phyloP scores from a whole-genome alignment of 2,329 filamentous ascomycete genomes.

The Aspergillus ibericus region DNA sequence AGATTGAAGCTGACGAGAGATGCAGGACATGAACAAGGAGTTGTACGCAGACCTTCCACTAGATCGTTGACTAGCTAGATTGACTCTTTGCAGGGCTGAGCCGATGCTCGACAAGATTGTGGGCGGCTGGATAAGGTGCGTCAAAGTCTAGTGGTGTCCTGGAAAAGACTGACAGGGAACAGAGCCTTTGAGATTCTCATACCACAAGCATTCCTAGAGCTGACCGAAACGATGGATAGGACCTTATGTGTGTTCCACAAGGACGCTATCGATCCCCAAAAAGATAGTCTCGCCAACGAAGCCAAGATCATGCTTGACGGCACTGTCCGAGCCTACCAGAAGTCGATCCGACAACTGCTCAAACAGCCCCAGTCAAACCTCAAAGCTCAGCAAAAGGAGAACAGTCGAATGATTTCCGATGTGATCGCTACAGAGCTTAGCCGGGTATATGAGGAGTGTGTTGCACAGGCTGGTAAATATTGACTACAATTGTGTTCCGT shows the following conservation, averaged over 20 bases:
- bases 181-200: neutral
- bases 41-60: slow-evolving; percentile 10
- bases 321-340: neutral
- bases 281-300: neutral
- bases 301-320: neutral
- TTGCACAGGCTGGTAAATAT: neutral
- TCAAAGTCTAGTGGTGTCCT: neutral
- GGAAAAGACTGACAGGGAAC: neutral
- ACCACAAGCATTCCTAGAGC: neutral
- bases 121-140: neutral
- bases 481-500: neutral
- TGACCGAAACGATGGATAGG: neutral
- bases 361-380: neutral
- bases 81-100: slow-evolving; percentile 22
- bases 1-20: neutral
- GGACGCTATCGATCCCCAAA: neutral
- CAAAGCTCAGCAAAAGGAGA: neutral
- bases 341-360: neutral
- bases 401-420: neutral
- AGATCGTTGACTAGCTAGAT: neutral
- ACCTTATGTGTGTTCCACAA: neutral
- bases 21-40: slow-evolving; percentile 34
- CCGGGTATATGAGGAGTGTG: neutral
- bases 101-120: slow-evolving; percentile 4
- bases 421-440: neutral